These are phyloP conservation scores for Myxozyma vanderwaltii DNA, from an alignment of 805 yeast genomes.

Conservation along the genomic window DNA sequence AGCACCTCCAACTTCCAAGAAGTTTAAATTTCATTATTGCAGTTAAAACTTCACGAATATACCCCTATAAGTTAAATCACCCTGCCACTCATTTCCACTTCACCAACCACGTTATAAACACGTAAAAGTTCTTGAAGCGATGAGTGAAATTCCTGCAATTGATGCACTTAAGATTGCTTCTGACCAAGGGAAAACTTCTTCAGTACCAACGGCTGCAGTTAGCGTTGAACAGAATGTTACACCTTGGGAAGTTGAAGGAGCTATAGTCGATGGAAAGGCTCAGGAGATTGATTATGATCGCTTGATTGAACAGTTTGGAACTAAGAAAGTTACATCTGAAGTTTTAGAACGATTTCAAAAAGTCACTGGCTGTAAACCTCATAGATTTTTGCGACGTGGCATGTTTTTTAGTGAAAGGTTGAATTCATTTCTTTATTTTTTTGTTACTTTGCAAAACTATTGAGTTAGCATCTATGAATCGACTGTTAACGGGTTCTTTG, in stretches of 20 bases:
- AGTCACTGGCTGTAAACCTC: conserved; percentile 90
- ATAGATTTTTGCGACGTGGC: conserved; percentile 85
- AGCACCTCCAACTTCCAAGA: too few species aligned
- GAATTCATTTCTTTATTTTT: too few species aligned
- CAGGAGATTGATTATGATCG: conserved; percentile 91
- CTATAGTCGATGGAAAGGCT: conserved; percentile 91
- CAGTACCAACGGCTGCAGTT: conserved; percentile 1
- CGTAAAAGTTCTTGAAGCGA: not conserved
- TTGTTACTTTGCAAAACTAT: not conserved
- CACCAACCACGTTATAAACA: too few species aligned
- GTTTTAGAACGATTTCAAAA: conserved; percentile 71
- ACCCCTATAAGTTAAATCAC: too few species aligned
- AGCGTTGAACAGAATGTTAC: conserved; percentile 65
- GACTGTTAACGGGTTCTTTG: not conserved
- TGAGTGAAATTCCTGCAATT: conserved; percentile 20
- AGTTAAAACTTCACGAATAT: too few species aligned
- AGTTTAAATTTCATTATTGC: too few species aligned
- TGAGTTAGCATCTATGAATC: too few species aligned
- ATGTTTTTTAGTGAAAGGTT: conserved; percentile 84
- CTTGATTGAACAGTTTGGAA: conserved; percentile 84
- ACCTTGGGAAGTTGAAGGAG: conserved; percentile 99
- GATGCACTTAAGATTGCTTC: conserved; percentile 13
- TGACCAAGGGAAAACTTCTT: not conserved
- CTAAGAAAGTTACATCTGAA: conserved; percentile 67
- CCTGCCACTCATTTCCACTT: too few species aligned